A percentile compares a stretch with the other conserved stretches of the same genome.
Evolutionary conservation across 164 flowering plant genomes (phyloP).

Genomic region (Tinospora cordifolia): DNA sequence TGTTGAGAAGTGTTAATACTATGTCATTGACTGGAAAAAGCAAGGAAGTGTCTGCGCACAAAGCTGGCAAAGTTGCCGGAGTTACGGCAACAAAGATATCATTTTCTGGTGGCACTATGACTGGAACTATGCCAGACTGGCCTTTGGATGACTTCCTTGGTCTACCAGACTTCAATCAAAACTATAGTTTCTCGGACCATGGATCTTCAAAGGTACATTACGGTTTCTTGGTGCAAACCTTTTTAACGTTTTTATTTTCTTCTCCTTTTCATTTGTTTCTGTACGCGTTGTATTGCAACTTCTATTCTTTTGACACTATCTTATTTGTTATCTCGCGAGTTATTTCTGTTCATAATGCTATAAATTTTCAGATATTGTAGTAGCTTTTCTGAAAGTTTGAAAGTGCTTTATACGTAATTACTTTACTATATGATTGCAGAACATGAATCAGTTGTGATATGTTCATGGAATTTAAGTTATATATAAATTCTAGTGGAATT

Average conservation of each 20-base stretch:
- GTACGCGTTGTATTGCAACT: not conserved
- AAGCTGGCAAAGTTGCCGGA: conserved; percentile 29
- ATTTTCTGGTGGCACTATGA: conserved; percentile 41
- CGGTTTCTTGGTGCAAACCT: not conserved
- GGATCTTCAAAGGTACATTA: conserved; percentile 68
- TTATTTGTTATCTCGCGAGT: not conserved
- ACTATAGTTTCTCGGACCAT: conserved; percentile 41
- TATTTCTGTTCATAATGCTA: not conserved
- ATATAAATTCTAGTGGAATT: no score
- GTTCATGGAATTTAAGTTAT: no score
- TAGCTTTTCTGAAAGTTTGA: not conserved
- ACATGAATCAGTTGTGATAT: no score
- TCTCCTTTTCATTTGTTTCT: not conserved
- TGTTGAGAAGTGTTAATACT: conserved; percentile 22
- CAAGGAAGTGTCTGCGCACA: conserved; percentile 21
- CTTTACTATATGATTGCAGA: no score
- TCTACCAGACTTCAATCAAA: conserved; percentile 41
- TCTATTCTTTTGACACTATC: not conserved
- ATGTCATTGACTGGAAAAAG: conserved; percentile 21
- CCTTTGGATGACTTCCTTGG: conserved; percentile 69
- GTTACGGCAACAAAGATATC: conserved; percentile 23
- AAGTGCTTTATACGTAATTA: no score
- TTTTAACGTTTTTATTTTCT: not conserved
- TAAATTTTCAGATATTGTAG: not conserved
- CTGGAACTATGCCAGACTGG: conserved; percentile 55